These are phyloP conservation scores for Corymbia maculata DNA, from an alignment of 345 rosid genomes.

Conservation along the genomic window DNA sequence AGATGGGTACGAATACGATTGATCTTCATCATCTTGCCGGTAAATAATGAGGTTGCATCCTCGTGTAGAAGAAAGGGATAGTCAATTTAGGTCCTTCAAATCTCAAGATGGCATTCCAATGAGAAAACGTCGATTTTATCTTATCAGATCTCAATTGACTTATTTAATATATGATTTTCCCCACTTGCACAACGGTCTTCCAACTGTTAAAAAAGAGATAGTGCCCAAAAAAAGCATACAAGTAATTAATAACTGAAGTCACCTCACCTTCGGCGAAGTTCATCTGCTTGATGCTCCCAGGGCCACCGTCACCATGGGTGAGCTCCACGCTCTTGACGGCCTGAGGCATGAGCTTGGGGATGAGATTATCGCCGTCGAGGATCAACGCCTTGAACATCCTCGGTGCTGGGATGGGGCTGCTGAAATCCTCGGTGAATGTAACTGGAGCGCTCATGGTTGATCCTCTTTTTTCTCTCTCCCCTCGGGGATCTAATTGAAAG, in stretches of 20 bases:
- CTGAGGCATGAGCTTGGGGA: conserved; percentile 27
- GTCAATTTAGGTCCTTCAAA: background rate
- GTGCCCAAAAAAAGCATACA: background rate
- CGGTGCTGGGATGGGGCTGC: conserved; percentile 4
- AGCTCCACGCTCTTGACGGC: conserved; percentile 8
- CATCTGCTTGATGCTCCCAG: conserved; percentile 27
- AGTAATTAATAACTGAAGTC: background rate
- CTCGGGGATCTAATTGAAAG: background rate
- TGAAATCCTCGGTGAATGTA: conserved; percentile 10
- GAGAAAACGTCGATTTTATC: background rate
- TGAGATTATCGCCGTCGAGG: conserved; percentile 8
- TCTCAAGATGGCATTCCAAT: background rate
- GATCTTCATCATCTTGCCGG: background rate
- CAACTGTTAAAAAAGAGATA: background rate
- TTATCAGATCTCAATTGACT: background rate
- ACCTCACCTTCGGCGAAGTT: conserved; percentile 9
- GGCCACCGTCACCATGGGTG: conserved; percentile 39
- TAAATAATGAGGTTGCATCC: background rate
- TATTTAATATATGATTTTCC: background rate
- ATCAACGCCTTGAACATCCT: conserved; percentile 23
- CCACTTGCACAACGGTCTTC: background rate
- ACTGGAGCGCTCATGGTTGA: conserved; percentile 8
- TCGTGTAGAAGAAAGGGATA: background rate
- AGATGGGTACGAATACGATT: no score
- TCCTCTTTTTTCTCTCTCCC: background rate